phyloP scores from a whole-genome alignment of 176 grass and related monocot species.

The Echinochloa phyllopogon region DNA sequence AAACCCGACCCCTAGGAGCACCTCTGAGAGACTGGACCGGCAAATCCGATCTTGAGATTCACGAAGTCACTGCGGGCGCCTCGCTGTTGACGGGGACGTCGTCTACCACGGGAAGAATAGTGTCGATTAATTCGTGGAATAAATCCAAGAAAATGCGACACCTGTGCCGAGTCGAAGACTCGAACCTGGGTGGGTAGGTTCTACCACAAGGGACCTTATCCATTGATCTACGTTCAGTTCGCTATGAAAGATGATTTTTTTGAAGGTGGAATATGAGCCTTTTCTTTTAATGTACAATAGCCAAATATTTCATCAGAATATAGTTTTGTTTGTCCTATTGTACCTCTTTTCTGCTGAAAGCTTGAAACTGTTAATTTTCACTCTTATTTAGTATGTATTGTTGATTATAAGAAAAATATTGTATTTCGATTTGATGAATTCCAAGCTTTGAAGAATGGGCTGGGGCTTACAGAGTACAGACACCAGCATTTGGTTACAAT shows the following conservation, averaged over 20 bases:
- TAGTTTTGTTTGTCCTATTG: neutral
- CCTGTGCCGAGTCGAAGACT: too few species aligned
- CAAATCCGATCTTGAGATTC: too few species aligned
- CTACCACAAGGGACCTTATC: too few species aligned
- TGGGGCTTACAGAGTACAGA: slow-evolving; percentile 26
- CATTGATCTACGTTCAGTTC: too few species aligned
- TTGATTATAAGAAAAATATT: slow-evolving; percentile 17
- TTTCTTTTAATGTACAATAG: neutral
- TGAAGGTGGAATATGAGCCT: neutral
- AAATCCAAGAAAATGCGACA: too few species aligned
- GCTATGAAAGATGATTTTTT: neutral
- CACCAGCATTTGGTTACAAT: slow-evolving; percentile 16
- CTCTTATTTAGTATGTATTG: neutral
- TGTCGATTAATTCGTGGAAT: too few species aligned
- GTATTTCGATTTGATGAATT: slow-evolving; percentile 40
- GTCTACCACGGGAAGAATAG: too few species aligned
- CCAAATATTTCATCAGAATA: slow-evolving; percentile 3
- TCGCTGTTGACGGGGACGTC: too few species aligned
- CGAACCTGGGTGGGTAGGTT: too few species aligned
- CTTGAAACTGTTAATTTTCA: slow-evolving; percentile 15
- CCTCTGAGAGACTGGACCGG: too few species aligned
- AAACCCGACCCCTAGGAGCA: too few species aligned
- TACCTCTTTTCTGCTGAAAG: slow-evolving; percentile 11
- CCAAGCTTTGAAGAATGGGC: slow-evolving; percentile 23
- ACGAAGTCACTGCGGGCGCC: too few species aligned